phyloP scores from a whole-genome alignment of 257 asterid genomes.

The Petunia secreta region DNA sequence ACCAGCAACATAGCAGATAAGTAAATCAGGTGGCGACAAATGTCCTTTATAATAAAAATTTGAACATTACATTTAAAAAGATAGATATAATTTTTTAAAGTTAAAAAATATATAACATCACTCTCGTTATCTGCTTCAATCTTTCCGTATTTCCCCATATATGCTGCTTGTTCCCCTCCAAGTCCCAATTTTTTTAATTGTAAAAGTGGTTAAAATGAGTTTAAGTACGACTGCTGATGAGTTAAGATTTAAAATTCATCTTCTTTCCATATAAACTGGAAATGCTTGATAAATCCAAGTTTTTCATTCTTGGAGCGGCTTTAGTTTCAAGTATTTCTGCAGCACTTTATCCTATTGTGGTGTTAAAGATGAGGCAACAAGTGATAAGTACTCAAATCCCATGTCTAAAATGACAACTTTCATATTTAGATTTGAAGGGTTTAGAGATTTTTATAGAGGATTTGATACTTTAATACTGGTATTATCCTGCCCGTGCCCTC shows the following conservation, averaged over 20 bases:
- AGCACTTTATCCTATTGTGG: constrained; percentile 72
- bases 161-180: too few relatives aligned
- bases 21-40: too few relatives aligned
- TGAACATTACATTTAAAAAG: too few relatives aligned
- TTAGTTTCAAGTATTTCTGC: constrained; percentile 83
- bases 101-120: too few relatives aligned
- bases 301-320: constrained; percentile 89
- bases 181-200: constrained; percentile 11
- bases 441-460: constrained; percentile 78
- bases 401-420: constrained; percentile 68
- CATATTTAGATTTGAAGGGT: constrained; percentile 61
- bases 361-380: constrained; percentile 80
- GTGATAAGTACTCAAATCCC: constrained; percentile 58
- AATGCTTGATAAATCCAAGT: constrained; percentile 92
- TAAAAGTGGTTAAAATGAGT: constrained; percentile 88
- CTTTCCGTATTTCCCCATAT: too few relatives aligned
- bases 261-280: constrained; percentile 89
- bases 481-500: constrained; percentile 89
- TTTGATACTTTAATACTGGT: constrained; percentile 89
- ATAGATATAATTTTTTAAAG: too few relatives aligned
- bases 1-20: too few relatives aligned
- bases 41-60: too few relatives aligned
- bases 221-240: constrained; percentile 78
- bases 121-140: too few relatives aligned
- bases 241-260: constrained; percentile 77